Base-by-base conservation (phyloP, 345 rosid genomes). In the Dimocarpus longan region DNA sequence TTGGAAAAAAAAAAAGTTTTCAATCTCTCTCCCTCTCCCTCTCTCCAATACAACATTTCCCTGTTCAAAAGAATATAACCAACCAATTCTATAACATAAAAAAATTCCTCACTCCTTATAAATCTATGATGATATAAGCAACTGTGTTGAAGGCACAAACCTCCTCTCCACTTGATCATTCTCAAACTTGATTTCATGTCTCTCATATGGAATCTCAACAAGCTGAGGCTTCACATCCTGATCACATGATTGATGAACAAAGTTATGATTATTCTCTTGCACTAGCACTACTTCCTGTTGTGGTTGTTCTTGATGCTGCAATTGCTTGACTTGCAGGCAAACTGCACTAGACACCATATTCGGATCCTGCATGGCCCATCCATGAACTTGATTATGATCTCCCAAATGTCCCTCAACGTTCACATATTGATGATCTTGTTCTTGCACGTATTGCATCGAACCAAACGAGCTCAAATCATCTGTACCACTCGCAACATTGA, bases 101-200 rank as follows among this genome's bases (percentile, higher is more conserved):
- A 50, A 50, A 50, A 5, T 50, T 1, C 37, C 19, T 70, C 52
- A 1, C 56, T 50, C 5, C n/a, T 19, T 3, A 9, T 16, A 24
- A 60, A 78, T 39, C 83, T 89, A 92, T 6, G 92, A 92, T 26
- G 96, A 92, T 42, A 89, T 80, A 39, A 89, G 84, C 75, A 85
- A 90, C 81, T 88, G 88, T 66, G 92, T 74, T 0, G 91, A 86
- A 21, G 90, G 86, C 66, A 82, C 86, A 68, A 89, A 86, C 83
- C 88, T 88, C 75, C 83, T 84, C 72, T 84, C 91, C 26, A 82
- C 83, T 57, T 75, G 78, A 54, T 85, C 88, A 52, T 66, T 70
- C 67, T 88, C 91, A 40, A 83, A 84, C 76, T 77, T 78, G 26
- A 80, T 64, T 32, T 78, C 81, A 44, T 80, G 86, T 67, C 85